These are phyloP conservation scores for Capsicum rhomboideum DNA, from an alignment of 257 asterid species.

Conservation along the genomic window DNA sequence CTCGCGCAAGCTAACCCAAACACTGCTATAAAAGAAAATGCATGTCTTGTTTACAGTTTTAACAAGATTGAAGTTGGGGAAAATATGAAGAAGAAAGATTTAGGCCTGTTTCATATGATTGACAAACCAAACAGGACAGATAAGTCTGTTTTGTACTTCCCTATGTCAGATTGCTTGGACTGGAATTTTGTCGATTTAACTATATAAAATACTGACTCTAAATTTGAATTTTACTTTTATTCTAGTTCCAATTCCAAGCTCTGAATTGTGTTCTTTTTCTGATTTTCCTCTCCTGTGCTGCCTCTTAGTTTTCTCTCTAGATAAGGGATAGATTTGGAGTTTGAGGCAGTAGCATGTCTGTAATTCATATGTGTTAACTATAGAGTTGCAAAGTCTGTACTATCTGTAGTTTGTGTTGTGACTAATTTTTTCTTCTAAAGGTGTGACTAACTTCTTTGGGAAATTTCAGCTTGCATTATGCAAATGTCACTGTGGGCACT, in stretches of 20 bases:
- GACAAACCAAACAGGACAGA: too few relatives aligned
- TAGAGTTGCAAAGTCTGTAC: background rate
- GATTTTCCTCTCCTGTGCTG: background rate
- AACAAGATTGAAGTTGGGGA: background rate
- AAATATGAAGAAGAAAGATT: background rate
- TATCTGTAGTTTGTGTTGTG: background rate
- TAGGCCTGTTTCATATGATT: too few relatives aligned
- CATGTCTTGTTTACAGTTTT: background rate
- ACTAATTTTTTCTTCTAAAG: background rate
- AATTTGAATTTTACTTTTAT: background rate
- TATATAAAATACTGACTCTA: background rate
- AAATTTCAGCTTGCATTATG: slow-evolving; percentile 79
- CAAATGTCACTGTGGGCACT: slow-evolving; percentile 73
- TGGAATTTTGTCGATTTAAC: background rate
- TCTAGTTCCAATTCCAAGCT: background rate
- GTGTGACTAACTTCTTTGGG: background rate
- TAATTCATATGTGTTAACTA: background rate
- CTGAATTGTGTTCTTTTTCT: background rate
- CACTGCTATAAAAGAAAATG: background rate
- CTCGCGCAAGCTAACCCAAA: background rate
- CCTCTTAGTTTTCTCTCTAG: background rate
- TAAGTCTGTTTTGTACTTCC: background rate
- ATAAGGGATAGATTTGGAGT: background rate
- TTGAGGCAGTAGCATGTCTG: background rate
- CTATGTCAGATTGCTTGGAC: background rate